Base-by-base conservation (phyloP, 768 basidiomycete species). In the Tephrocybe sp. region DNA sequence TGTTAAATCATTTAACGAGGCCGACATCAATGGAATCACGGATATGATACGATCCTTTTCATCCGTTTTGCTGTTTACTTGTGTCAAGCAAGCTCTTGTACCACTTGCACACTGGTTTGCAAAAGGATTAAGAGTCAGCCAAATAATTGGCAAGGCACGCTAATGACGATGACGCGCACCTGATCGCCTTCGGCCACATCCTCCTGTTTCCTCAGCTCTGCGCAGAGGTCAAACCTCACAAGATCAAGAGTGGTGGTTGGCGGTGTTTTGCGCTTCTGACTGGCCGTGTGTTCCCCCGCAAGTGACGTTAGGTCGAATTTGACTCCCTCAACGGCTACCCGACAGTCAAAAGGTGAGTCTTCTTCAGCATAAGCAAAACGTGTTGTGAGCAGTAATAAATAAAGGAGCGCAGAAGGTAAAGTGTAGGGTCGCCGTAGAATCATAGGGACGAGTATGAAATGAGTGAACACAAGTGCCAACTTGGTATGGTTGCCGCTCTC, bases 71-170 rank as follows among this genome's bases (percentile, higher is more conserved):
- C 71, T 58, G 60, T 92, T 91, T 28, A 74, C 78, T 58, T 78
- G 80, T 3, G 81, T 86, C 25, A 92, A 71, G 68, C 93, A 95
- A 43, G 83, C 88, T 59, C 85, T 75, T 42, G 89, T 88, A 20
- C 83, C 87, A 18, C 64, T 48, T 17, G 78, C 66, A 69, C 90
- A 93, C 90, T 93, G 58, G 26, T 39, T n/a, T 53, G 6, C 11
- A 40, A 4, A 32, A 7, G 39, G 39, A 23, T 21, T 8, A 42
- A 50, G 17, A 21, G 15, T 54, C 23, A 41, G 3, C 21, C 5
- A 20, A 18, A 34, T 12, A 12, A 18, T 53, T 30, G 46, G 36
- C 42, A 23, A 56, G 48, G 56, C 43, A 50, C 50, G 40, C 18
- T 33, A 8, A 41, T 26, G 43, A 53, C 46, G 34, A 70, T 45